Evolutionary conservation across 108 stramenopile species (phyloP).

Genomic region (Parmales sp.): DNA sequence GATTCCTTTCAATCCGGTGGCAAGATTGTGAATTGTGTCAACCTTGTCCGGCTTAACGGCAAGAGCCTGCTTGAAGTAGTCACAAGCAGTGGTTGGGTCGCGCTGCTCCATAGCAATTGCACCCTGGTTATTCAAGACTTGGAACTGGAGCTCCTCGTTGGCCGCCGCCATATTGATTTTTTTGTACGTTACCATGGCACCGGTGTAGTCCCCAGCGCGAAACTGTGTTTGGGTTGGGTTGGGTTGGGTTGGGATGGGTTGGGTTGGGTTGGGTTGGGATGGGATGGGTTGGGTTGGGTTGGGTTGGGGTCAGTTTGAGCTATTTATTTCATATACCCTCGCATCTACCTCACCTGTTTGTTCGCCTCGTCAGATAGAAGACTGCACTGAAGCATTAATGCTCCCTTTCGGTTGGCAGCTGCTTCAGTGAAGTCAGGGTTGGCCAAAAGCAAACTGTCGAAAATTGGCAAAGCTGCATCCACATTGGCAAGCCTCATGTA

Average conservation of each 20-base stretch:
- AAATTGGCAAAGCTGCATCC: background rate
- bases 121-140: background rate
- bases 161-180: background rate
- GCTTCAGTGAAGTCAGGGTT: background rate
- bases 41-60: background rate
- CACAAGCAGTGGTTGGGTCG: background rate
- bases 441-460: background rate
- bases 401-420: background rate
- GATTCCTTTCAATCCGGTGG: background rate
- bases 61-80: background rate
- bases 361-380: background rate
- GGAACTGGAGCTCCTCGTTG: background rate
- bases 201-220: background rate
- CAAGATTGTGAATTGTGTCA: slow-evolving; percentile 10
- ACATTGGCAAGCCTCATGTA: background rate
- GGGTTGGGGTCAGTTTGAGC: too few species aligned
- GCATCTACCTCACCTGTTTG: too few species aligned
- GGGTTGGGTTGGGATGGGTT: too few species aligned
- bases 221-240: too few species aligned
- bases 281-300: too few species aligned
- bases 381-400: background rate
- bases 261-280: too few species aligned
- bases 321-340: too few species aligned
- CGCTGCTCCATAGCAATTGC: slow-evolving; percentile 1
- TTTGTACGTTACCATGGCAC: background rate